phyloP scores from a whole-genome alignment of 768 basidiomycete species.

The Tricholoma terreum region DNA sequence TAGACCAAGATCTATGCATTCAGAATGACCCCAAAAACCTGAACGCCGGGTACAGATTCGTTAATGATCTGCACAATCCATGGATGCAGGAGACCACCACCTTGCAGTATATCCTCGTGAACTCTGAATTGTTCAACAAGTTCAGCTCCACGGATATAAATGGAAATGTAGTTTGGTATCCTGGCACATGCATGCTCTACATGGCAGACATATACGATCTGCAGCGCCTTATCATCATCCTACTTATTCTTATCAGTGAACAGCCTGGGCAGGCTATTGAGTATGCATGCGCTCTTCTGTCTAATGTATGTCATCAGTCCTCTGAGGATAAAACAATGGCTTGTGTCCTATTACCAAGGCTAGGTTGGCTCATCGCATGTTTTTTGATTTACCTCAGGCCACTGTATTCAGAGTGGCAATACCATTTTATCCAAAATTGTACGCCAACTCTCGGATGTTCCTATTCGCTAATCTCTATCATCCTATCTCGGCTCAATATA shows the following conservation, averaged over 20 bases:
- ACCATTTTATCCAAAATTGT: conserved; percentile 1
- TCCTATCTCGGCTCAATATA: background rate
- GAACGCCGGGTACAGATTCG: background rate
- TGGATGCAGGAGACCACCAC: background rate
- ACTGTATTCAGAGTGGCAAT: background rate
- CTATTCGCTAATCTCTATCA: conserved; percentile 1
- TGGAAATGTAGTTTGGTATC: no score
- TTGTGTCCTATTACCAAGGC: conserved; percentile 7
- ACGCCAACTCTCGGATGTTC: background rate
- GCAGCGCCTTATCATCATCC: background rate
- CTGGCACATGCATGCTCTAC: no score
- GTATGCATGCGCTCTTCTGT: conserved; percentile 7
- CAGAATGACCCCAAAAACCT: background rate
- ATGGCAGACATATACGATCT: no score
- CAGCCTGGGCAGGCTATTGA: conserved; percentile 16
- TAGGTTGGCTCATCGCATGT: background rate
- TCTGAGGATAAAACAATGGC: conserved; percentile 6
- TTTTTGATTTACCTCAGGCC: conserved; percentile 6
- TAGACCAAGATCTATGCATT: background rate
- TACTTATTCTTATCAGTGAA: background rate
- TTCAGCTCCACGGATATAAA: no score
- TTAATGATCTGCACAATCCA: background rate
- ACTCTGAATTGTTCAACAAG: no score
- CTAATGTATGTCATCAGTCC: conserved; percentile 8
- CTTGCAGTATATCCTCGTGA: background rate